These are phyloP conservation scores for Dactylellina cionopaga DNA, from an alignment of 2,329 filamentous ascomycete genomes.

Conservation along the genomic window DNA sequence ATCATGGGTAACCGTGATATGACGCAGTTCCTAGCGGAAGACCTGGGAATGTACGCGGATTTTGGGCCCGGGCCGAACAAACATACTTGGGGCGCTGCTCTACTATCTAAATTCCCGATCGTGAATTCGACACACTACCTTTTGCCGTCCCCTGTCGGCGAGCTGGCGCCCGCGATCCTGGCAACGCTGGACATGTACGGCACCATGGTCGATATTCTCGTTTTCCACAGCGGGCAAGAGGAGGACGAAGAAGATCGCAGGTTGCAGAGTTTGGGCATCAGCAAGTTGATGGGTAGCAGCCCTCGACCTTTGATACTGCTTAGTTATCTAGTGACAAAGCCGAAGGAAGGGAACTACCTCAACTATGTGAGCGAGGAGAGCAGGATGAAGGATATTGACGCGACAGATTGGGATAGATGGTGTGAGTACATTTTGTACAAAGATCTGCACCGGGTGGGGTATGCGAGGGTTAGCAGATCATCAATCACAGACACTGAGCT, in stretches of 20 bases:
- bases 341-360: constrained; percentile 93
- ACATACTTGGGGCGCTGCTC: constrained; percentile 93
- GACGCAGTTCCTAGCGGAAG: constrained; percentile 93
- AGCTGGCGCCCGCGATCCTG: constrained; percentile 93
- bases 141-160: constrained; percentile 89
- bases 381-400: constrained; percentile 95
- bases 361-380: constrained; percentile 87
- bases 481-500: constrained; percentile 98
- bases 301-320: constrained; percentile 84
- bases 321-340: constrained; percentile 91
- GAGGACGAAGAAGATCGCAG: constrained; percentile 92
- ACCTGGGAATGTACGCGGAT: constrained; percentile 98
- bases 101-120: constrained; percentile 97
- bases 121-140: constrained; percentile 96
- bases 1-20: constrained; percentile 99
- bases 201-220: constrained; percentile 88
- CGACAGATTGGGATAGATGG: constrained; percentile 94
- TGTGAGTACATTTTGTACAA: constrained; percentile 99
- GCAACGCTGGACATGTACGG: constrained; percentile 96
- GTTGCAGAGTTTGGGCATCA: constrained; percentile 84
- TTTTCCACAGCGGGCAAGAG: constrained; percentile 98
- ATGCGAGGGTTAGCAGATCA: constrained; percentile 85
- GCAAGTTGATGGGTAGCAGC: constrained; percentile 85
- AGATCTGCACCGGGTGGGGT: constrained; percentile 82
- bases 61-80: constrained; percentile 98